Evolutionary conservation across 306 rosid genomes (phyloP), one percentile per base, ranked within the genome.

Genomic region (Prunus dulcis): DNA sequence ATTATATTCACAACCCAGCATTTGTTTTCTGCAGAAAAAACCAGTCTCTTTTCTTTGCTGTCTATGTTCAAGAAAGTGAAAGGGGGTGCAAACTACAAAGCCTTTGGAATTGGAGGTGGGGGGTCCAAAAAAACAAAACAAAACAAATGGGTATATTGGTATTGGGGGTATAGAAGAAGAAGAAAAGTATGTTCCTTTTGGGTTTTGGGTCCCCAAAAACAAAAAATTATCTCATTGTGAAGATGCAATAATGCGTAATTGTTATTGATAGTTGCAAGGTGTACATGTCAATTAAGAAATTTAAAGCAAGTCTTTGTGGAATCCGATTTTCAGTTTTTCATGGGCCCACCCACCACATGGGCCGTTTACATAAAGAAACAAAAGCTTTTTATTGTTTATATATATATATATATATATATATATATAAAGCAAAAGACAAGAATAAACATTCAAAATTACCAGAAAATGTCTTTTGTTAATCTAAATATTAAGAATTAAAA

Each of bases 341-440:
- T 43, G 87, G 97, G 68, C 82, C 97, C 96, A 84, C 87, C 75
- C 78, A 82, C 89, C 97, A 92, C 95, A 91, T 92, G 98, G 90
- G 83, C 83, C 85, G 78, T 89, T 85, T 83, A 77, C 85, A 84
- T 72, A 71, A 88, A 81, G 79, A 82, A 86, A 64, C 79, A 51
- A 47, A 77, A 70, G 47, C 73, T 71, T 73, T 53, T 78, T 34
- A 32, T 18, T 25, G 23, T 25, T 22, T 9, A 49, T 23, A 23
- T 23, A 23, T 23, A 0, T 23, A 23, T 23, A 23, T 9, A 49
- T 23, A 23, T 23, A 23, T 23, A 0, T 23, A 23, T 23, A 23
- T 23, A 23, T 23, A 23, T 23, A 23, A 23, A 23, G 25, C 25
- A 23, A 23, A 23, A 23, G 1, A 1, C 1, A 23, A 23, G 25